Percentiles rank a stretch among this genome's conserved stretches.
These are phyloP conservation scores for Annulohypoxylon bovei DNA, from an alignment of 495 filamentous ascomycete species.

Conservation along the genomic window DNA sequence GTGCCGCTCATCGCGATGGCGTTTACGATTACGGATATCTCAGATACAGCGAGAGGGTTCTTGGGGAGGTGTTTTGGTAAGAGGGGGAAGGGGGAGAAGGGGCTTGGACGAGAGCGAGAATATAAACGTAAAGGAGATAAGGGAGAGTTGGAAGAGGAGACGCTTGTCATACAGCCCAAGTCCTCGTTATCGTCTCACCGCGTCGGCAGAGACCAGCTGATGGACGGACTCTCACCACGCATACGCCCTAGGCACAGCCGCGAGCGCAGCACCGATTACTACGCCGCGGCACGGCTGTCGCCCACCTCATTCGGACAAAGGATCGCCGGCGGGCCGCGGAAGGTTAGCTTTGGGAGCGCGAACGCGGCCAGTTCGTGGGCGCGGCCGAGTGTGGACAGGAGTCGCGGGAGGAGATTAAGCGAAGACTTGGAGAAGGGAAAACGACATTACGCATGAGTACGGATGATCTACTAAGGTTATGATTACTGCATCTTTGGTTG, in stretches of 20 bases:
- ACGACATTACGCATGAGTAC: constrained; percentile 4
- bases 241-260: constrained; percentile 19
- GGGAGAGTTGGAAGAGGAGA: constrained; percentile 1
- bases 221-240: not conserved
- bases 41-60: constrained; percentile 43
- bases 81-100: not conserved
- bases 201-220: constrained; percentile 4
- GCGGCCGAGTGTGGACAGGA: constrained; percentile 33
- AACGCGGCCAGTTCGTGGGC: constrained; percentile 30
- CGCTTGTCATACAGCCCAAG: constrained; percentile 18
- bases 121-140: not conserved
- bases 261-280: constrained; percentile 35
- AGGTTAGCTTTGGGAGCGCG: constrained; percentile 33
- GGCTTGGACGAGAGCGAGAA: not conserved
- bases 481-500: not conserved
- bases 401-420: constrained; percentile 22
- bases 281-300: constrained; percentile 26
- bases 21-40: constrained; percentile 66
- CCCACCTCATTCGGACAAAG: constrained; percentile 20
- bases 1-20: constrained; percentile 70
- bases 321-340: constrained; percentile 16
- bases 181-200: constrained; percentile 33
- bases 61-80: constrained; percentile 3
- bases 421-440: constrained; percentile 44
- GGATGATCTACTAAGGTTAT: not conserved